Conservation (phyloP, 1,284 basidiomycete genomes). For the Trametes sp. region DNA sequence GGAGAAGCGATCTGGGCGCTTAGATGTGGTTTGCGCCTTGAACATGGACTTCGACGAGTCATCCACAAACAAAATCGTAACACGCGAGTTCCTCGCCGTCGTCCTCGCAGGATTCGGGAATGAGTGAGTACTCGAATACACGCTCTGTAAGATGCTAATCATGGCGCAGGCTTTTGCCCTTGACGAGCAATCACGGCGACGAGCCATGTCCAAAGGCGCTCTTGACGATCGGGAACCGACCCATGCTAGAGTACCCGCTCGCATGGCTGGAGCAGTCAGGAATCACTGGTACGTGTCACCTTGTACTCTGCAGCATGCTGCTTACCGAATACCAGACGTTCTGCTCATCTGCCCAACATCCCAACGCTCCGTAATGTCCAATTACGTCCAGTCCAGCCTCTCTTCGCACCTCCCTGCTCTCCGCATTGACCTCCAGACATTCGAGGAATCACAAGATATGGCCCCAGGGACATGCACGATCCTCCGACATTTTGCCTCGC, state of each 20-base stretch:
- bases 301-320: neutral
- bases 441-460: slow-evolving; percentile 72
- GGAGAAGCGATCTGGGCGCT: neutral
- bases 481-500: slow-evolving; percentile 71
- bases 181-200: slow-evolving; percentile 77
- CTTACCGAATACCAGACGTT: slow-evolving; percentile 63
- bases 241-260: slow-evolving; percentile 86
- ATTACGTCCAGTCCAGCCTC: slow-evolving; percentile 79
- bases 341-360: slow-evolving; percentile 83
- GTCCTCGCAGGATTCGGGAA: slow-evolving; percentile 88
- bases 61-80: slow-evolving; percentile 55
- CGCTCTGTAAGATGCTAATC: slow-evolving; percentile 19
- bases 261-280: slow-evolving; percentile 90
- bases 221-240: slow-evolving; percentile 86
- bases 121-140: slow-evolving; percentile 56
- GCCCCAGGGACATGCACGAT: slow-evolving; percentile 74
- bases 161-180: slow-evolving; percentile 66
- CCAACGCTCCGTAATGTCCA: slow-evolving; percentile 78
- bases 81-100: slow-evolving; percentile 84
- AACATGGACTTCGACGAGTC: slow-evolving; percentile 69
- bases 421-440: slow-evolving; percentile 76
- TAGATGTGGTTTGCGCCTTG: slow-evolving; percentile 29
- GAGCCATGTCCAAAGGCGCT: slow-evolving; percentile 85
- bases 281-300: slow-evolving; percentile 67
- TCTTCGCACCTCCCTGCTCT: slow-evolving; percentile 65